phyloP scores from a whole-genome alignment of 768 basidiomycete species.

The Thelephora ganbajun region DNA sequence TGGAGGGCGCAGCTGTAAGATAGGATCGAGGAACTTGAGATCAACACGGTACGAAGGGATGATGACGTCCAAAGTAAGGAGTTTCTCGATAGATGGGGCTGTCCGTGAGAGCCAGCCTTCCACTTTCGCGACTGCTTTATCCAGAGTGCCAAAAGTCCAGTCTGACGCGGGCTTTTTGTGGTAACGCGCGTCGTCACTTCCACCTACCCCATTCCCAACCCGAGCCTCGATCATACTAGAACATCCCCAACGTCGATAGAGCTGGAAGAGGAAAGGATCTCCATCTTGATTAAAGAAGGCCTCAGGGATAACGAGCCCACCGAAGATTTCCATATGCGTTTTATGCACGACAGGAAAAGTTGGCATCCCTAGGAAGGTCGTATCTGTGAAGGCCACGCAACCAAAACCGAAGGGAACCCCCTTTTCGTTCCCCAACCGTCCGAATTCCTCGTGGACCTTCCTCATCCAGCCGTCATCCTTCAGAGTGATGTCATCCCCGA shows the following conservation, averaged over 20 bases:
- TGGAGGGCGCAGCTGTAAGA: constrained; percentile 31
- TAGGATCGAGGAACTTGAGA: constrained; percentile 25
- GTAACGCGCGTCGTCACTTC: constrained; percentile 32
- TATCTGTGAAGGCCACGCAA: constrained; percentile 43
- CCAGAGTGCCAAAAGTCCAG: constrained; percentile 37
- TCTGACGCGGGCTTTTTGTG: constrained; percentile 25
- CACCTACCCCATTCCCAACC: constrained; percentile 32
- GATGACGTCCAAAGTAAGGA: constrained; percentile 39
- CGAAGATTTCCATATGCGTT: constrained; percentile 41
- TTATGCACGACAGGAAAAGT: constrained; percentile 46
- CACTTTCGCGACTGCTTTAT: constrained; percentile 23
- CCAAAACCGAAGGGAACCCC: constrained; percentile 33
- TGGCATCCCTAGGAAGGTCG: constrained; percentile 43
- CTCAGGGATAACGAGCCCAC: constrained; percentile 33
- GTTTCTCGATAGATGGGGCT: constrained; percentile 14
- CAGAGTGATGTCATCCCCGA: constrained; percentile 43
- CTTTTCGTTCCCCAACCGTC: constrained; percentile 15
- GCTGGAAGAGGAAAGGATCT: constrained; percentile 42
- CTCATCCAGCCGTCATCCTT: constrained; percentile 40
- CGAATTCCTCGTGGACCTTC: constrained; percentile 25
- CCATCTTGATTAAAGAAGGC: constrained; percentile 46
- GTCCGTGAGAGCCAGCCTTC: constrained; percentile 23
- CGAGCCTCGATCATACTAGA: constrained; percentile 29
- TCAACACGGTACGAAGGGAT: constrained; percentile 45
- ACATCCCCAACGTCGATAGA: constrained; percentile 43